Evolutionary conservation across 148 eudicot genomes (phyloP), one percentile per base, ranked within the genome.

Genomic region (Amaranthus cruentus): DNA sequence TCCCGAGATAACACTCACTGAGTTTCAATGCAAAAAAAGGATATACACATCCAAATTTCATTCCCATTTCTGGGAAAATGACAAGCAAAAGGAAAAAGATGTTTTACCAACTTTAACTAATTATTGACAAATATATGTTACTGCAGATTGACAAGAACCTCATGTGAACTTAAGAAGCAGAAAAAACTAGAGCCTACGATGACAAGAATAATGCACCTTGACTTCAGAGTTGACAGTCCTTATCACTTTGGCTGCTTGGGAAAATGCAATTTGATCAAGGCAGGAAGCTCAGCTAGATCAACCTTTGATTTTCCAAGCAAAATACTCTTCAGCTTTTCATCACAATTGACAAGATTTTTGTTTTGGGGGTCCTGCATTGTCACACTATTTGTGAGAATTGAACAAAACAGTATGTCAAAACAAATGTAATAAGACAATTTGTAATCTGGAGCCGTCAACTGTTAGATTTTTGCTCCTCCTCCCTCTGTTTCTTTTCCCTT

Each of bases 261-360:
- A 70, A 94, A 94, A 86, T 94, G 98, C 80, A 94, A 80, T 83
- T 94, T 91, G 77, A 94, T 83, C 83, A 94, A 70, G 49, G 86
- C 73, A 80, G 98, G 97, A 83, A 94, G 96, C 83, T 94, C 98
- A 70, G 79, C 84, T 51, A 91, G 87, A 62, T 94, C 98, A 75
- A 94, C 67, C 79, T 75, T 83, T 53, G 80, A 69, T 79, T 91
- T 89, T 58, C 98, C 97, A 81, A 91, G 80, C 81, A 91, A 77
- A 83, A 94, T 87, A 58, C 90, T 80, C 90, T 82, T 94, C 88
- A 94, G 78, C 80, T 91, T 89, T 47, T 85, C 90, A 88, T 94
- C 98, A 84, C 97, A 94, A 71, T 86, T 87, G 49, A 91, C 91
- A 51, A 85, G 59, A 71, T 84, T 91, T 83, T 85, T 91, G 81